Conservation (phyloP, 164 flowering plant genomes). For the Brasenia schreberi region DNA sequence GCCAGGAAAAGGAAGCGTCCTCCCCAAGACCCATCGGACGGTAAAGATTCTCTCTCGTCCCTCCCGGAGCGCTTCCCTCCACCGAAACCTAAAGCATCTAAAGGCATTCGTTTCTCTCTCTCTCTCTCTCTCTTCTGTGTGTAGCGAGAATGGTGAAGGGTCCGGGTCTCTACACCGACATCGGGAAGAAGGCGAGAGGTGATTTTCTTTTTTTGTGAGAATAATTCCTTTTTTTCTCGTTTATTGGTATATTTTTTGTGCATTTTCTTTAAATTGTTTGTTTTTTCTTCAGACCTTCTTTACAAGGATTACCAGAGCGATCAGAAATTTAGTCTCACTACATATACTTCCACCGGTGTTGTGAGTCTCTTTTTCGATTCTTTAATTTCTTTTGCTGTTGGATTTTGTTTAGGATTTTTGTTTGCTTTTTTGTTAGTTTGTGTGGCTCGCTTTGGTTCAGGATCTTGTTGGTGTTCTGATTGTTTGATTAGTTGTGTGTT, state of each 20-base stretch:
- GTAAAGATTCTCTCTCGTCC: background rate
- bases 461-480: too few relatives aligned
- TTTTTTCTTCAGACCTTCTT: slow-evolving; percentile 31
- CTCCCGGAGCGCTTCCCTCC: background rate
- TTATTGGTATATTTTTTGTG: too few relatives aligned
- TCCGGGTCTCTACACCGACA: slow-evolving; percentile 62
- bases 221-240: background rate
- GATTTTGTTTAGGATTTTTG: background rate
- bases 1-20: too few relatives aligned
- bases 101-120: background rate
- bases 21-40: background rate
- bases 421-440: too few relatives aligned
- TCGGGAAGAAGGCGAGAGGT: slow-evolving; percentile 28
- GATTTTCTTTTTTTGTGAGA: background rate
- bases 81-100: background rate
- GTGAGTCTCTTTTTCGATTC: slow-evolving; percentile 23
- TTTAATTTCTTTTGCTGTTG: background rate
- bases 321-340: slow-evolving; percentile 47
- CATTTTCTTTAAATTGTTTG: background rate
- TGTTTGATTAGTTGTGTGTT: too few relatives aligned
- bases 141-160: slow-evolving; percentile 43
- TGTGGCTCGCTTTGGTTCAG: too few relatives aligned
- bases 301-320: slow-evolving; percentile 55
- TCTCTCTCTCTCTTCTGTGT: background rate
- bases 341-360: slow-evolving; percentile 45